Percentiles rank a stretch among this genome's conserved stretches.
phyloP scores from a whole-genome alignment of 495 filamentous ascomycete species.

The Xylaria nigripes region DNA sequence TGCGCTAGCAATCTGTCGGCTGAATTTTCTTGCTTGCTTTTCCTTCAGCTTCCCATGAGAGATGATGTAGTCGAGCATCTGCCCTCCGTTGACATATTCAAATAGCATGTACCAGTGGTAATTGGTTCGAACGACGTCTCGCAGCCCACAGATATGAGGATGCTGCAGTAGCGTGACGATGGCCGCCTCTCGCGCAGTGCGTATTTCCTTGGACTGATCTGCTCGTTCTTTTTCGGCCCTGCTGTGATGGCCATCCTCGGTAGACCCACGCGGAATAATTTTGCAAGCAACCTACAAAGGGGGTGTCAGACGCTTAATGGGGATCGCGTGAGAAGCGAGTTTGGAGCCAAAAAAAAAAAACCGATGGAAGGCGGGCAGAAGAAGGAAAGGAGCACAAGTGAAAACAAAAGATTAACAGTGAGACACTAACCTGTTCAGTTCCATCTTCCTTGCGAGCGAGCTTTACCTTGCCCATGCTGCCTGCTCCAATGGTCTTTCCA shows the following conservation, averaged over 20 bases:
- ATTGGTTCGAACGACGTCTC: constrained; percentile 88
- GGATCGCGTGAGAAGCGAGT: not conserved
- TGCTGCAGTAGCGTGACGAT: constrained; percentile 94
- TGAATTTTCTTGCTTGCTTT: constrained; percentile 97
- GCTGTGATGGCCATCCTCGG: constrained; percentile 66
- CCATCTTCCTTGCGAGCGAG: constrained; percentile 73
- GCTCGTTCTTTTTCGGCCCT: constrained; percentile 75
- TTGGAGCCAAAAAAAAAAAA: not conserved
- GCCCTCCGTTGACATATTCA: constrained; percentile 97
- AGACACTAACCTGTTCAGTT: constrained; percentile 61
- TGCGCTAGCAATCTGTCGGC: constrained; percentile 94
- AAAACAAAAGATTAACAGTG: not conserved
- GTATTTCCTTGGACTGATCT: constrained; percentile 92
- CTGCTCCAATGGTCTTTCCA: constrained; percentile 94
- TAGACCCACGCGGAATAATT: constrained; percentile 85
- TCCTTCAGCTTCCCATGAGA: constrained; percentile 96
- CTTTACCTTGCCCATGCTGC: constrained; percentile 96
- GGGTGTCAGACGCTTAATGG: constrained; percentile 5
- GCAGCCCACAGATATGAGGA: constrained; percentile 94
- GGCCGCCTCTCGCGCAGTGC: constrained; percentile 91
- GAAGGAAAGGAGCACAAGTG: not conserved
- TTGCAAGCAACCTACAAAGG: constrained; percentile 77
- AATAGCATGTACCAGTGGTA: constrained; percentile 99
- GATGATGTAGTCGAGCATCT: constrained; percentile 99
- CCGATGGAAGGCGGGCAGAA: not conserved